Evolutionary conservation across 805 yeast species (phyloP), one percentile per base, ranked within the genome.

Genomic region (Nakazawaea anatomiae): DNA sequence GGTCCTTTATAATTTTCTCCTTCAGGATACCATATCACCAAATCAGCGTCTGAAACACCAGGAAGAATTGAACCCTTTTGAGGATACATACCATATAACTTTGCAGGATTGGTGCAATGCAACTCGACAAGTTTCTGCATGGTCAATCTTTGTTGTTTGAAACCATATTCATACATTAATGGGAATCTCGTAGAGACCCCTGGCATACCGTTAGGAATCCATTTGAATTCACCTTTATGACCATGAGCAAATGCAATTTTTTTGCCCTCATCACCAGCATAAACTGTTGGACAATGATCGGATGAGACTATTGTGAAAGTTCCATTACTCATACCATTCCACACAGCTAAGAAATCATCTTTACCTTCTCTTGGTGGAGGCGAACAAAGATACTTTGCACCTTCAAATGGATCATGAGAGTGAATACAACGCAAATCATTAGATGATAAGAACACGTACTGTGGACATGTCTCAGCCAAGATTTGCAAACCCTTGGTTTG

Each of bases 201-300:
- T 9, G 60, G 60, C 38, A 54, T 50, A n/a, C 60, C 60, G 42
- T 57, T 57, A 6, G 60, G 60, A 27, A 57, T 53, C 52, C 53
- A 49, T 44, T 55, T 55, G 46, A 54, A 57, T n/a, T 52, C 57
- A 25, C 57, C 57, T 8, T 50, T 46, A 18, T 46, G 49, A 4
- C 60, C 58, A 51, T 55, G 46, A n/a, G 52, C 51, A 29, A 54
- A 51, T 9, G 57, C 60, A 9, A 48, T 39, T 38, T 52, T 50
- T 38, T 57, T 57, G 7, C 60, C 60, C 9, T 55, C 53, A 4
- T 51, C 52, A 25, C 52, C 52, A 32, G 47, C 46, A 31, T 57
- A 57, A 35, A 39, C 47, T 2, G 57, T 48, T 39, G 60, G 60
- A 39, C 57, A 55, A 49, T 57, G 60, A 42, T 57, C 60, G 9